Evolutionary conservation across 768 basidiomycete genomes (phyloP), one percentile per base, ranked within the genome.

Genomic region (Russula earlei): DNA sequence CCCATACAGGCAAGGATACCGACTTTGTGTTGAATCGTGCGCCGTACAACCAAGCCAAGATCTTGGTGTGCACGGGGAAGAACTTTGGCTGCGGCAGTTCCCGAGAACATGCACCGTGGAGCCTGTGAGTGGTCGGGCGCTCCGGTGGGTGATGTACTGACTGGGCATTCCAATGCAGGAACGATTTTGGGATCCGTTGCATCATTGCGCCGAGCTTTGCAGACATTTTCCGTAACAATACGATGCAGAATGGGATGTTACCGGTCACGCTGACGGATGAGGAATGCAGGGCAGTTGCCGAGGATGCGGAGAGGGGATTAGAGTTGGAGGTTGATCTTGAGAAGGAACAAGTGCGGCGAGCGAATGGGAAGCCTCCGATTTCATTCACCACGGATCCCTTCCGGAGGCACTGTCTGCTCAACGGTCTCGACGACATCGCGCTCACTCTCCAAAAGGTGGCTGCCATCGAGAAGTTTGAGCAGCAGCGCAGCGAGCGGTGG

Each of bases 391-490:
- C 85, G 47, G 96, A 99, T 70, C 72, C 85, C 0, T 99, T 98
- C 86, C 78, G 94, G 60, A 76, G 91, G 53, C 90, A 95, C 67
- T 94, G 96, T 69, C 73, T 99, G 69, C 69, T 99, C 71, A 93
- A 99, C 65, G 96, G 96, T 31, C 73, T 98, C 62, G 96, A 99
- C 69, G 96, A 97, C 66, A 95, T 99, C 60, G 93, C 87, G 41
- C 74, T 99, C 70, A 99, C 96, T 42, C 74, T 99, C 75, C 84
- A 90, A 69, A 84, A 83, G 67, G 82, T 76, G 31, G 72, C 72
- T 10, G 68, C 76, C n/a, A 96, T 99, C 61, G 74, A 77, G 57
- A 63, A 69, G 41, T 99, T 97, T 64, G 96, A 99, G 77, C 66
- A 77, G 65, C 79, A 78, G 64, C 72, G 96, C 62, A 86, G 82